Conservation (phyloP, 768 basidiomycete genomes). For the Dacryopinax primogenitus region DNA sequence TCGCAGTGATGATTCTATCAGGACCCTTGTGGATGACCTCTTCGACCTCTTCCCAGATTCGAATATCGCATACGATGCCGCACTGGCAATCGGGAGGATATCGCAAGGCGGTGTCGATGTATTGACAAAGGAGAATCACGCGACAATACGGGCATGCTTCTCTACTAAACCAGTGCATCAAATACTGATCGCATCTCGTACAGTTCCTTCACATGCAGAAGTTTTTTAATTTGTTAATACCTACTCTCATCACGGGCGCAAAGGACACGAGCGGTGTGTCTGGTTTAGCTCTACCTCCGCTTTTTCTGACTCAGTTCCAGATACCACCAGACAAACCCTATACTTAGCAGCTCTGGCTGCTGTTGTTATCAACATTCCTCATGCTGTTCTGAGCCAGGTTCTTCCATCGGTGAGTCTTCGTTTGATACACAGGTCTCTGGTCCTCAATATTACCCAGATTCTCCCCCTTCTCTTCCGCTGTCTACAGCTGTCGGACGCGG, state of each 20-base stretch:
- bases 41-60: conserved; percentile 60
- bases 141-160: conserved; percentile 55
- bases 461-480: conserved; percentile 72
- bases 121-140: conserved; percentile 64
- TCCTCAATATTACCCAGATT: conserved; percentile 29
- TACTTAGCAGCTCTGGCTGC: not conserved
- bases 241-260: conserved; percentile 35
- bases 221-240: conserved; percentile 29
- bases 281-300: conserved; percentile 39
- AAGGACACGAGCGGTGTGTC: conserved; percentile 55
- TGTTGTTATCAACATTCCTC: not conserved
- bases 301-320: not conserved
- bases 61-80: conserved; percentile 55
- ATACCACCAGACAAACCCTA: not conserved
- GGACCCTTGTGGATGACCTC: conserved; percentile 46
- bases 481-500: conserved; percentile 59
- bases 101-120: conserved; percentile 43
- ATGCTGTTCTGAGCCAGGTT: not conserved
- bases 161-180: not conserved
- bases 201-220: conserved; percentile 32
- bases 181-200: not conserved
- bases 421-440: not conserved
- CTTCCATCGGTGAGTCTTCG: not conserved
- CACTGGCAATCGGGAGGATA: conserved; percentile 57
- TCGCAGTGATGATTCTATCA: conserved; percentile 49